Evolutionary conservation across 2,329 filamentous ascomycete species (phyloP), one percentile per base, ranked within the genome.

Genomic region (Ceratocystis alfenasii): DNA sequence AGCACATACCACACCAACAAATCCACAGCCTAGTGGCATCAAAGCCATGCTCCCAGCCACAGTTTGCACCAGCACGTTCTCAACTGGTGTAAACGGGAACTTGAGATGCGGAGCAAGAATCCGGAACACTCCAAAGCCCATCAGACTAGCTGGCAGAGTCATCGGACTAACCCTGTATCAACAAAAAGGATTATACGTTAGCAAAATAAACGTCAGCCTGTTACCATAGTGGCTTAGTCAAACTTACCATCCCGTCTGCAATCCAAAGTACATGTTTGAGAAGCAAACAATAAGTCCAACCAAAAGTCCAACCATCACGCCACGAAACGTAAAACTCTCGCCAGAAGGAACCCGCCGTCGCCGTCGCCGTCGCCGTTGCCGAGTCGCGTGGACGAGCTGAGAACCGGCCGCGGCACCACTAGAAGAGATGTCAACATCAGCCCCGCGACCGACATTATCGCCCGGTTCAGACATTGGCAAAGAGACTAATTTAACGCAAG

Each of bases 201-300:
- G 55, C 48, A 28, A 25, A 4, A 15, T 25, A 53, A 53, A 50
- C 48, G 12, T 15, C 36, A 41, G 12, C 36, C 36, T 41, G 36
- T 41, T 41, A 15, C 36, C 36, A 15, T 41, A 15, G 20, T 12
- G 22, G 20, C 50, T 5, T 41, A 30, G 30, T 50, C 28, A 45
- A 50, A 66, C 69, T 67, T 64, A 68, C 80, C 79, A 82, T 69
- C 79, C 79, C 33, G 90, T 95, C 77, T 97, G 94, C 41, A 99
- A 80, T n/a, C 94, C 94, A 74, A 99, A 99, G 75, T 97, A 99
- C 80, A 95, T 96, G 74, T 99, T 99, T 64, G 90, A 95, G 74
- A 96, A 96, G 73, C 89, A 94, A 72, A 97, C 96, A 65, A 97
- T 80, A 3, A 94, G 84, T 50, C 94, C 94, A 69, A 99, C 94